Evolutionary conservation across 768 basidiomycete species (phyloP).

Genomic region (Hygrocybe punicea): DNA sequence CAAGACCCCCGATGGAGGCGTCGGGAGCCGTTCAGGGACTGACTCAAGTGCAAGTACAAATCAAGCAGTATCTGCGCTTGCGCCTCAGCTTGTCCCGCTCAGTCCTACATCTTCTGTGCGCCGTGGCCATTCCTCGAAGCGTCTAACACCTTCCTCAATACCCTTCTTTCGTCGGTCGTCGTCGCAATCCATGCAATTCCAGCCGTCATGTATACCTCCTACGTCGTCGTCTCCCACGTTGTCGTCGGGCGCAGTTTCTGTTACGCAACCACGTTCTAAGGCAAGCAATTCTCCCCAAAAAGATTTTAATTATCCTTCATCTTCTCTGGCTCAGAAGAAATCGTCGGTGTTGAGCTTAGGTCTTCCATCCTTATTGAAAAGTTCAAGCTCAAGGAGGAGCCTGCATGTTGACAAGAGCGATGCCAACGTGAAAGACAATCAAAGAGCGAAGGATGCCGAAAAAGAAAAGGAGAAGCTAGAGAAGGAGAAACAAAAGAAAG

Average conservation of each 20-base stretch:
- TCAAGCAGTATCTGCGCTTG: slow-evolving; percentile 51
- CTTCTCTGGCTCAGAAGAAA: slow-evolving; percentile 67
- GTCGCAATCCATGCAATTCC: slow-evolving; percentile 79
- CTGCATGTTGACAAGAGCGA: slow-evolving; percentile 68
- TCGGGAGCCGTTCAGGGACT: slow-evolving; percentile 66
- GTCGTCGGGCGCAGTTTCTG: slow-evolving; percentile 37
- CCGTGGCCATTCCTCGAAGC: slow-evolving; percentile 62
- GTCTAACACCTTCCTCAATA: slow-evolving; percentile 88
- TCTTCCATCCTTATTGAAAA: slow-evolving; percentile 77
- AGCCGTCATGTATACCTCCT: slow-evolving; percentile 45
- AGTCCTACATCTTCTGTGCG: slow-evolving; percentile 71
- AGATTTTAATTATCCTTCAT: slow-evolving; percentile 50
- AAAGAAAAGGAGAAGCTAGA: slow-evolving; percentile 46
- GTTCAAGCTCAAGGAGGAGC: slow-evolving; percentile 78
- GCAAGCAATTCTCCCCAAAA: slow-evolving; percentile 50
- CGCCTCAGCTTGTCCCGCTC: slow-evolving; percentile 56
- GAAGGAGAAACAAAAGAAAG: slow-evolving; percentile 60
- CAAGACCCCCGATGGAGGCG: slow-evolving; percentile 43
- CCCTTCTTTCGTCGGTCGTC: slow-evolving; percentile 92
- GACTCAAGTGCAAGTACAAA: slow-evolving; percentile 74
- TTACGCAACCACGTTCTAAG: slow-evolving; percentile 43
- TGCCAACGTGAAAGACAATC: slow-evolving; percentile 39
- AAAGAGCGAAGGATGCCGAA: slow-evolving; percentile 45
- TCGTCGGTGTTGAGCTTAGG: slow-evolving; percentile 79
- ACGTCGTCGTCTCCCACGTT: slow-evolving; percentile 53